Base-by-base conservation (phyloP, 2,329 filamentous ascomycete species). In the Aspergillus versicolor region DNA sequence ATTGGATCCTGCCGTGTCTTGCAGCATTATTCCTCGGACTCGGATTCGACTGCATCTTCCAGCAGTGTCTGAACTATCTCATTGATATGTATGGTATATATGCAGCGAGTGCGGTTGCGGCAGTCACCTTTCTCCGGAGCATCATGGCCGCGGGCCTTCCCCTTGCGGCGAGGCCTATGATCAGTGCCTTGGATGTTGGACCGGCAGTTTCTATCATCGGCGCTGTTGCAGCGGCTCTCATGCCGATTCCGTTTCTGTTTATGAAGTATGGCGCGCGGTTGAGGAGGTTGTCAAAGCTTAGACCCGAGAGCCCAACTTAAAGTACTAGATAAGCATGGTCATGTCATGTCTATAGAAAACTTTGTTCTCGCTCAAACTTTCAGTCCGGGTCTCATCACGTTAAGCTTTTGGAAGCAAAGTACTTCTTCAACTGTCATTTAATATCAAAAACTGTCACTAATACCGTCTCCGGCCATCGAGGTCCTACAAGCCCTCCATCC, bases 41-140 rank as follows among this genome's bases (percentile, higher is more conserved):
- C 47, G 89, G 89, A 2, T 84, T 92, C 65, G 85, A 90, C 75
- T 87, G 86, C 45, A 91, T 92, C 67, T 92, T 92, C 77, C 82
- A 91, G 34, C 86, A 89, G 67, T 80, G 86, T 17, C 77, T 92
- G 57, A 92, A 92, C 76, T 92, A 91, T 70, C 81, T 92, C 2
- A 85, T 92, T 48, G 89, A 92, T 65, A 84, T 69, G 43, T 79
- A 76, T 43, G 69, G 69, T 4, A 53, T 63, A 37, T 76, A 70
- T 53, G 71, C 69, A 0, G 76, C 77, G 1, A 72, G 67, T 21
- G 75, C 76, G 1, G 64, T 78, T 5, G 76, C 75, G 1, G 74
- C 75, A 1, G 78, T 77, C 63, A 79, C 77, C 0, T 78, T 81
- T 67, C 66, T 73, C 41, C 66, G 79, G 21, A 74, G 68, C 46